These are phyloP conservation scores for Hypoxylon fragiforme DNA, from an alignment of 495 filamentous ascomycete species.

Conservation along the genomic window DNA sequence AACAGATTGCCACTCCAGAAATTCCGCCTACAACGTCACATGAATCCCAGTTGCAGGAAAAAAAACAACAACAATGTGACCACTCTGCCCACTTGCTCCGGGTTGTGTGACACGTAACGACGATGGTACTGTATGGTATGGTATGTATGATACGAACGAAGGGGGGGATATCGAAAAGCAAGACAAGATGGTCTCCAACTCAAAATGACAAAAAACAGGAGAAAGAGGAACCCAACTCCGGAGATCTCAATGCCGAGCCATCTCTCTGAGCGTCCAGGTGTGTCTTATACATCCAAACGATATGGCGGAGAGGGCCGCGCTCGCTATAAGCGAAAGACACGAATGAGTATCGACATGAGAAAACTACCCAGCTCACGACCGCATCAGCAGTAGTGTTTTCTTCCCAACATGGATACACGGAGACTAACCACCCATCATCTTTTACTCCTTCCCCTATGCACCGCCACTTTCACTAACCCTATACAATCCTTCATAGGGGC, in stretches of 20 bases:
- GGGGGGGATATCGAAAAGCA: conserved; percentile 35
- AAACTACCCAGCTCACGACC: conserved; percentile 29
- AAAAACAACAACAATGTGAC: conserved; percentile 29
- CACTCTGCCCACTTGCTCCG: conserved; percentile 30
- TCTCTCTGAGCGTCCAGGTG: conserved; percentile 28
- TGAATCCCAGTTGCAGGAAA: conserved; percentile 21
- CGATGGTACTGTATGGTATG: conserved; percentile 37
- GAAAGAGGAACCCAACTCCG: conserved; percentile 33
- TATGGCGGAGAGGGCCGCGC: conserved; percentile 25
- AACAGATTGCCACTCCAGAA: conserved; percentile 29
- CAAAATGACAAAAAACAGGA: conserved; percentile 26
- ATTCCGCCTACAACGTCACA: conserved; percentile 32
- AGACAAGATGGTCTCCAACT: conserved; percentile 23
- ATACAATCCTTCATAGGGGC: conserved; percentile 14
- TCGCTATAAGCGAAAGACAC: conserved; percentile 34
- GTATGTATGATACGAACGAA: conserved; percentile 33
- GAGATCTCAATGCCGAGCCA: conserved; percentile 34
- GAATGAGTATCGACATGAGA: conserved; percentile 34
- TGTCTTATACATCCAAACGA: conserved; percentile 27
- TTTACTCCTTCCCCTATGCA: conserved; percentile 13
- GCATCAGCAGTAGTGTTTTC: conserved; percentile 9
- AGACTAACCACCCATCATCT: conserved; percentile 12
- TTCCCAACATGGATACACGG: conserved; percentile 15
- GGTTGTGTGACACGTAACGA: conserved; percentile 27
- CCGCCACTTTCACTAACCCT: conserved; percentile 11